Evolutionary conservation across 2,329 filamentous ascomycete species (phyloP).

Genomic region (Colletotrichum siamense): DNA sequence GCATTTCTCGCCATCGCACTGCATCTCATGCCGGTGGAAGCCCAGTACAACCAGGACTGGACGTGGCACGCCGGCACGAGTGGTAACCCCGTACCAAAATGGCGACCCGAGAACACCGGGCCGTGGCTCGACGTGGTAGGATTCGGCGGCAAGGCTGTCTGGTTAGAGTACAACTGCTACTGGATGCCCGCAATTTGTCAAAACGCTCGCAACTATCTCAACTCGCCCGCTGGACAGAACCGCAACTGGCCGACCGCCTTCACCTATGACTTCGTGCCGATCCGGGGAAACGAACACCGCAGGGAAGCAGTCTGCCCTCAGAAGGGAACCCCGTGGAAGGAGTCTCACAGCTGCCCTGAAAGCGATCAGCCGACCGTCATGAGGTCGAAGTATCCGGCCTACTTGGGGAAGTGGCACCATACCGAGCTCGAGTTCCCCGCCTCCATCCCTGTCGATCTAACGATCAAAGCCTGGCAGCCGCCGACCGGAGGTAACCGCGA

Average conservation of each 20-base stretch:
- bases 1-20: not conserved
- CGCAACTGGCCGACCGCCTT: not conserved
- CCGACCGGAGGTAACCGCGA: not conserved
- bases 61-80: not conserved
- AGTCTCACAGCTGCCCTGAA: not conserved
- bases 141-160: not conserved
- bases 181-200: constrained; percentile 29
- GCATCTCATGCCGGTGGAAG: not conserved
- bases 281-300: not conserved
- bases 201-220: constrained; percentile 23
- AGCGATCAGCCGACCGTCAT: not conserved
- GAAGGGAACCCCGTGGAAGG: not conserved
- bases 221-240: constrained; percentile 10
- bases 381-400: not conserved
- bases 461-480: not conserved
- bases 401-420: not conserved
- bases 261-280: constrained; percentile 2
- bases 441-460: not conserved
- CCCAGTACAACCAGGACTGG: not conserved
- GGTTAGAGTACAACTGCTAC: constrained; percentile 27
- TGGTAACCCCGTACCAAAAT: too few species aligned
- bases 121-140: too few species aligned
- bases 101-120: too few species aligned
- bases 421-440: not conserved
- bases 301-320: not conserved